These are phyloP conservation scores for Epichloe uncinata DNA, from an alignment of 2,329 filamentous ascomycete species.

Conservation along the genomic window DNA sequence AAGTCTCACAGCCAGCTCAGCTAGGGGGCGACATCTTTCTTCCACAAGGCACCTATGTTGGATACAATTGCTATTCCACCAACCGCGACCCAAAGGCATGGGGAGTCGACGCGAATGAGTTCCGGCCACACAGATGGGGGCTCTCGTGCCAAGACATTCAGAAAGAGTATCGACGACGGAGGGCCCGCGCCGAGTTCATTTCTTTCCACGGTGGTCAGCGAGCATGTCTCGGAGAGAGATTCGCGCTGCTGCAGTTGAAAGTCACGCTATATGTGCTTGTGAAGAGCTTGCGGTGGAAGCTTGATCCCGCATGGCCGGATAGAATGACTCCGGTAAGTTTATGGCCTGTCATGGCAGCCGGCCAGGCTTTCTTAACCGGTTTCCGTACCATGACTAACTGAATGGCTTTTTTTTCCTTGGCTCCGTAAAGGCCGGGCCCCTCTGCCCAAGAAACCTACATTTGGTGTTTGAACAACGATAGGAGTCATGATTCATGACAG, in stretches of 20 bases:
- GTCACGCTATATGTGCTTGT: slow-evolving; percentile 20
- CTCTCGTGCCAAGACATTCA: slow-evolving; percentile 20
- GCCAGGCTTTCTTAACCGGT: neutral
- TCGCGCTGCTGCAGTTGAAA: slow-evolving; percentile 24
- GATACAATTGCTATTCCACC: slow-evolving; percentile 27
- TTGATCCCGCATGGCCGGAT: slow-evolving; percentile 19
- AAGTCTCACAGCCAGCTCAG: slow-evolving; percentile 12
- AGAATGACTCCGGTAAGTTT: slow-evolving; percentile 21
- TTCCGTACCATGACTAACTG: neutral
- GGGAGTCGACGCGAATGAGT: slow-evolving; percentile 22
- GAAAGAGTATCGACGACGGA: slow-evolving; percentile 20
- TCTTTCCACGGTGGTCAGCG: slow-evolving; percentile 27
- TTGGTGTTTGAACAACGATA: slow-evolving; percentile 1
- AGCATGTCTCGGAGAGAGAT: slow-evolving; percentile 27
- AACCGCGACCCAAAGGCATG: slow-evolving; percentile 21
- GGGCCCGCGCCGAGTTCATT: slow-evolving; percentile 25
- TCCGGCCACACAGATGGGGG: slow-evolving; percentile 27
- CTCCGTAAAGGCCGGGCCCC: slow-evolving; percentile 6
- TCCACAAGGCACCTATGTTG: slow-evolving; percentile 24
- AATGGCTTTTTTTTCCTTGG: neutral
- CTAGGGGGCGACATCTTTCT: slow-evolving; percentile 19
- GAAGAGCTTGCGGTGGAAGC: slow-evolving; percentile 14
- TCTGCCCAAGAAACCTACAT: slow-evolving; percentile 6
- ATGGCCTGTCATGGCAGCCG: neutral
- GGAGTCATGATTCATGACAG: neutral